Evolutionary conservation across 2,329 filamentous ascomycete genomes (phyloP).

Genomic region (Colletotrichum truncatum): DNA sequence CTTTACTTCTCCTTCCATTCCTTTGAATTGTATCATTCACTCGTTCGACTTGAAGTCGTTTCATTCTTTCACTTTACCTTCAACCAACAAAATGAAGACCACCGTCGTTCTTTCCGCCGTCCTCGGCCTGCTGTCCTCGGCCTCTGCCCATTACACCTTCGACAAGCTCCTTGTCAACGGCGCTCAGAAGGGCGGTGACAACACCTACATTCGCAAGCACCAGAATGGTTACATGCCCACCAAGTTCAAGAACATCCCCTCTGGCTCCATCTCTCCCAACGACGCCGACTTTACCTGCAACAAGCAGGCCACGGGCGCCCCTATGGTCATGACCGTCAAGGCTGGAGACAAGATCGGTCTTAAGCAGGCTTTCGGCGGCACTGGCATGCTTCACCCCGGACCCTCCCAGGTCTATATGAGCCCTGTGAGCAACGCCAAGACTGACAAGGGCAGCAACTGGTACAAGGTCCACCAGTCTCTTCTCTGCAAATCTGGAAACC

Average conservation of each 20-base stretch:
- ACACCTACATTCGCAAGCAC: constrained; percentile 32
- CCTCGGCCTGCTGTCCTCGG: constrained; percentile 9
- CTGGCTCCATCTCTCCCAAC: constrained; percentile 16
- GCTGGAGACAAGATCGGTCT: constrained; percentile 30
- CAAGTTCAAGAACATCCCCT: constrained; percentile 25
- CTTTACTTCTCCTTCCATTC: constrained; percentile 3
- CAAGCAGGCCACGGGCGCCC: constrained; percentile 8
- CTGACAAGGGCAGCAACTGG: constrained; percentile 34
- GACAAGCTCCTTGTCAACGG: constrained; percentile 34
- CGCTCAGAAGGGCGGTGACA: constrained; percentile 31
- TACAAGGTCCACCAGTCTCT: constrained; percentile 37
- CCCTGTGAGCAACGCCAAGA: constrained; percentile 30
- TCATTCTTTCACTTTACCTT: background rate
- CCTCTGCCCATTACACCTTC: constrained; percentile 36
- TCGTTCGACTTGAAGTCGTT: constrained; percentile 23
- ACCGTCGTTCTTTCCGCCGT: constrained; percentile 14
- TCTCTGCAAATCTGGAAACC: constrained; percentile 27
- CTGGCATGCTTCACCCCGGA: constrained; percentile 32
- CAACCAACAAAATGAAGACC: constrained; percentile 16
- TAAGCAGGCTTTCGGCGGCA: constrained; percentile 27
- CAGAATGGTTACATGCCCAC: constrained; percentile 31
- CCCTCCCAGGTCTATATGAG: constrained; percentile 32
- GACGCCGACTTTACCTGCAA: constrained; percentile 30
- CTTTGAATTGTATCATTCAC: background rate
- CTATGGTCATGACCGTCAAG: constrained; percentile 27